A percentile compares a stretch with the other conserved stretches of the same genome.
phyloP scores from a whole-genome alignment of 192 early-diverging fungal genomes.

The Mortierella antarctica region DNA sequence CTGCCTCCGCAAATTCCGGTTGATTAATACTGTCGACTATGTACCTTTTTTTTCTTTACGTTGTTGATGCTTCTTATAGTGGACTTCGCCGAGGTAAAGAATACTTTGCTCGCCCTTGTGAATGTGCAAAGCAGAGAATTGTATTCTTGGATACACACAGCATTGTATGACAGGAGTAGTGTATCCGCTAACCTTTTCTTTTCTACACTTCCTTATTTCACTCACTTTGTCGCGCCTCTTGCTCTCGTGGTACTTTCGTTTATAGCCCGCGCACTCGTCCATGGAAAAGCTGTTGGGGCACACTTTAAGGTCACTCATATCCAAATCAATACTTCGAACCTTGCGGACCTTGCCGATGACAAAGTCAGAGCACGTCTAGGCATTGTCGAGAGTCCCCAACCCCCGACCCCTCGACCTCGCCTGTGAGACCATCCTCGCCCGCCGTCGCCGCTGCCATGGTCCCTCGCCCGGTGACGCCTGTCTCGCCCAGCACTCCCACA shows the following conservation, averaged over 20 bases:
- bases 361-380: constrained; percentile 32
- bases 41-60: no score
- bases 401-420: constrained; percentile 28
- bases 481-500: constrained; percentile 21
- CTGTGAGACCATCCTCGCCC: constrained; percentile 27
- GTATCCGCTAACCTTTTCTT: neutral
- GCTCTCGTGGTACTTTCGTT: neutral
- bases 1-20: no score
- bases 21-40: no score
- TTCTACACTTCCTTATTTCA: neutral
- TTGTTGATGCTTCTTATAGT: neutral
- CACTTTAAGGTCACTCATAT: constrained; percentile 57
- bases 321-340: constrained; percentile 39
- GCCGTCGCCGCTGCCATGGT: constrained; percentile 7
- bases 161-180: neutral
- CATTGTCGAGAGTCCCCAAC: constrained; percentile 30
- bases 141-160: no score
- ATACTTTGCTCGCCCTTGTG: neutral
- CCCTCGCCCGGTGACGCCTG: constrained; percentile 38
- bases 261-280: constrained; percentile 71
- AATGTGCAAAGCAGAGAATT: no score
- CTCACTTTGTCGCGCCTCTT: neutral
- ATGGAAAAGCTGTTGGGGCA: constrained; percentile 68
- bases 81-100: constrained; percentile 46
- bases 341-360: constrained; percentile 32